Percentiles rank a stretch among this genome's conserved stretches.
These are phyloP conservation scores for Aeschynomene evenia DNA, from an alignment of 306 rosid genomes.

Conservation along the genomic window DNA sequence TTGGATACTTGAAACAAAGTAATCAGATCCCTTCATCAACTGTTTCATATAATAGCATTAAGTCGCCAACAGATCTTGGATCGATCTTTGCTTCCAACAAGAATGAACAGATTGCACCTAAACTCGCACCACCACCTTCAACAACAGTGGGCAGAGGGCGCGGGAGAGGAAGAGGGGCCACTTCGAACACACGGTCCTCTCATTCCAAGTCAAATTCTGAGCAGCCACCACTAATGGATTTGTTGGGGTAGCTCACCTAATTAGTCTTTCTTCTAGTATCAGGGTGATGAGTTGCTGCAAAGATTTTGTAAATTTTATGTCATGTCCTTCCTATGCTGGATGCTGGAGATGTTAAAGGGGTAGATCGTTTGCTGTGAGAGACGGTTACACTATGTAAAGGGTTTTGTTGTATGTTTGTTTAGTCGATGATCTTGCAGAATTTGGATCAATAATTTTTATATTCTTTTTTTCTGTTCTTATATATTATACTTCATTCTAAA, in stretches of 20 bases:
- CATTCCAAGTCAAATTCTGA: conserved; percentile 55
- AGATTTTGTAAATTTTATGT: conserved; percentile 44
- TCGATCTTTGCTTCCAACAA: conserved; percentile 77
- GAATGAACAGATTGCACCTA: conserved; percentile 65
- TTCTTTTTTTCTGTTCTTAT: conserved; percentile 10
- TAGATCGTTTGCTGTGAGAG: conserved; percentile 30
- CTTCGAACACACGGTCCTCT: conserved; percentile 49
- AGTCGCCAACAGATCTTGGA: conserved; percentile 66
- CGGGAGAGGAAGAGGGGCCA: conserved; percentile 76
- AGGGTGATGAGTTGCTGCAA: conserved; percentile 26
- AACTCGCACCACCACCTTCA: conserved; percentile 93
- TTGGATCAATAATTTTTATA: conserved; percentile 36
- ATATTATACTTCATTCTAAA: conserved; percentile 42
- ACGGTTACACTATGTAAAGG: conserved; percentile 45
- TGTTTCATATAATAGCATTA: conserved; percentile 43
- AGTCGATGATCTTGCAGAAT: conserved; percentile 35
- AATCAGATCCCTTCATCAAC: conserved; percentile 48
- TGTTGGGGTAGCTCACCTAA: conserved; percentile 54
- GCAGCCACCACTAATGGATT: conserved; percentile 83
- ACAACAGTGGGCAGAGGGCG: conserved; percentile 84
- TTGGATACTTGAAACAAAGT: conserved; percentile 60
- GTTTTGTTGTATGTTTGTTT: conserved; percentile 48
- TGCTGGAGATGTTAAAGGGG: conserved; percentile 39
- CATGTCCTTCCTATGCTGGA: conserved; percentile 34
- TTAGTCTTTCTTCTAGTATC: conserved; percentile 7